Base-by-base conservation (phyloP, 768 basidiomycete genomes). In the Coprinellus aureogranulatus region DNA sequence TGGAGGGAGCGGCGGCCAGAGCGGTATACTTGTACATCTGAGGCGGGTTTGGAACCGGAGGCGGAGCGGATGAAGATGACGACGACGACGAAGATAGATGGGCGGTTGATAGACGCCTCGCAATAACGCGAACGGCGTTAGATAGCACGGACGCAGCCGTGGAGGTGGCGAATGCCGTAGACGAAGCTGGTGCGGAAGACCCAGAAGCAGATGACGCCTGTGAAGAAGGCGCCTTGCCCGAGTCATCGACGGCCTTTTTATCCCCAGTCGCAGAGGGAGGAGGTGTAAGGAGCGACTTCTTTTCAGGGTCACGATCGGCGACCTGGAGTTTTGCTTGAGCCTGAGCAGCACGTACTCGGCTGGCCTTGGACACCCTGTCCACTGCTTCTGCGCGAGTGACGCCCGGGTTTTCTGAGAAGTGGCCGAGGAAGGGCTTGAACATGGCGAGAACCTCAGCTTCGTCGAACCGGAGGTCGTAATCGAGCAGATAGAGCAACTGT, bases 401-500 rank as follows among this genome's bases (percentile, higher is more conserved):
- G 28, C 54, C 51, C 4, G 48, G 42, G 42, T 54, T 57, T 28
- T 45, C 44, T 67, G 71, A 26, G 12, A 47, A 5, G 25, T 75
- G 61, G 8, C 64, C 59, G 76, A 90, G 78, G 72, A 90, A 87
- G 2, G 90, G 87, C 11, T 78, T 81, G 74, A 97, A 94, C 11
- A 79, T 76, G 27, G 67, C 67, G 64, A 88, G 81, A 55, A 89
- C 87, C 65, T 97, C 94, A 26, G 75, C 73, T 74, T 99, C 96
- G 63, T 85, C 81, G 70, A 98, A 92, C 48, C 92, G 86, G 56
- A 99, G 85, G 71, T 98, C 88, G 70, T 90, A 95, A 75, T 96
- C 91, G 64, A 99, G 86, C 58, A 98, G 79, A 71, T 83, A 89
- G 54, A 99, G 85, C 27, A 99, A 84, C 74, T 99, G 94, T 75